phyloP scores from a whole-genome alignment of 768 basidiomycete species.

The Suillus brevipes region DNA sequence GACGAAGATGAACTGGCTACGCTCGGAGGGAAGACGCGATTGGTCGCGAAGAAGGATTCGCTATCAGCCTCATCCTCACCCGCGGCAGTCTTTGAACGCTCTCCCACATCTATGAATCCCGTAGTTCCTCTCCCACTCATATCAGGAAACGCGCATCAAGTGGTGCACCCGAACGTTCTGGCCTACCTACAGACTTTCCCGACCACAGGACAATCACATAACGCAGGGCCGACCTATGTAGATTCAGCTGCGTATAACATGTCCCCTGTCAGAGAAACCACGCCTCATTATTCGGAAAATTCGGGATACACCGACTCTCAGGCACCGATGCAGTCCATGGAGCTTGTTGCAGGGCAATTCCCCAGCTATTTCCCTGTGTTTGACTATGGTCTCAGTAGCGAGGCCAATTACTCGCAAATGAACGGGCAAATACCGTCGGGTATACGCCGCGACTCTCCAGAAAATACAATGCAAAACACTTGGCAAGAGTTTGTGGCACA shows the following conservation, averaged over 20 bases:
- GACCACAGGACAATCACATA: slow-evolving; percentile 22
- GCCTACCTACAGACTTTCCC: slow-evolving; percentile 70
- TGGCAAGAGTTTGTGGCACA: slow-evolving; percentile 62
- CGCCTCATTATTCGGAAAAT: slow-evolving; percentile 19
- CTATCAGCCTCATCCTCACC: slow-evolving; percentile 48
- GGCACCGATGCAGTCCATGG: slow-evolving; percentile 31
- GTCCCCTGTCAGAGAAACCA: slow-evolving; percentile 23
- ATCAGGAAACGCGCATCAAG: slow-evolving; percentile 47
- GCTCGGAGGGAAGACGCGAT: slow-evolving; percentile 65
- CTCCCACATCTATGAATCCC: slow-evolving; percentile 70
- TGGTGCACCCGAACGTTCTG: slow-evolving; percentile 61
- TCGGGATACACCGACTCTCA: slow-evolving; percentile 16
- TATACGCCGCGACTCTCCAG: slow-evolving; percentile 46
- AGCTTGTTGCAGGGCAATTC: slow-evolving; percentile 40
- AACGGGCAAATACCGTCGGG: slow-evolving; percentile 35
- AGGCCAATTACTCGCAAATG: slow-evolving; percentile 37
- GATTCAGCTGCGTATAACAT: slow-evolving; percentile 26
- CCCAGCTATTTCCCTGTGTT: slow-evolving; percentile 78
- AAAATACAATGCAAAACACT: slow-evolving; percentile 58
- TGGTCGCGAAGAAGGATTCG: slow-evolving; percentile 62
- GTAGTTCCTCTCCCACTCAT: slow-evolving; percentile 66
- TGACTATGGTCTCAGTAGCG: slow-evolving; percentile 52
- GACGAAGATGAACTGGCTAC: slow-evolving; percentile 65
- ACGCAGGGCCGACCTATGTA: slow-evolving; percentile 25
- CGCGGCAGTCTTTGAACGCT: slow-evolving; percentile 48